phyloP scores from a whole-genome alignment of 345 rosid species.

The Stellera chamaejasme region DNA sequence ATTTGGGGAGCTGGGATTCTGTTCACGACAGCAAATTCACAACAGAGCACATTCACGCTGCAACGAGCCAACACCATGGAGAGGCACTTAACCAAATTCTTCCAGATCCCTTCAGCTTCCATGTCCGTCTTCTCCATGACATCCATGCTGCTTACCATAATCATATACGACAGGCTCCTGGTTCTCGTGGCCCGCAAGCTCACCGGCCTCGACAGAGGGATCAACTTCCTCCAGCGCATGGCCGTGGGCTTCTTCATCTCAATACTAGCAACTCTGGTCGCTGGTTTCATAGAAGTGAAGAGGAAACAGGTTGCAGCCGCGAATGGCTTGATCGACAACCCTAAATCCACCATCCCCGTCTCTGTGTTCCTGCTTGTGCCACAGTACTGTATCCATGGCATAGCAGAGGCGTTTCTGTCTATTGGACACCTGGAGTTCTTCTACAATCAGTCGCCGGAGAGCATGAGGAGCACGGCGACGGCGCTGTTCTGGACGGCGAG shows the following conservation, averaged over 20 bases:
- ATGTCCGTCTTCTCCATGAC: constrained; percentile 37
- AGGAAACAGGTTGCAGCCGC: constrained; percentile 26
- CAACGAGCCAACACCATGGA: constrained; percentile 46
- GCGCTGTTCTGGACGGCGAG: constrained; percentile 38
- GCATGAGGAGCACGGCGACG: constrained; percentile 44
- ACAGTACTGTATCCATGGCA: constrained; percentile 37
- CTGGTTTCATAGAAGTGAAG: constrained; percentile 38
- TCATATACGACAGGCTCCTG: constrained; percentile 30
- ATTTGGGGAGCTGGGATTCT: constrained; percentile 50
- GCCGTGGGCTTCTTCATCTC: constrained; percentile 38
- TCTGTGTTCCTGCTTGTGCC: constrained; percentile 49
- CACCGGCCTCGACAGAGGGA: constrained; percentile 41
- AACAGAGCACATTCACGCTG: constrained; percentile 40
- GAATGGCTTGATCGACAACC: constrained; percentile 19
- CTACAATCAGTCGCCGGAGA: constrained; percentile 48
- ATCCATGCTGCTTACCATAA: constrained; percentile 37
- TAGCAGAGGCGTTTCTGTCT: constrained; percentile 40
- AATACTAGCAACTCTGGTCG: constrained; percentile 35
- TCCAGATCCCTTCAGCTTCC: constrained; percentile 41
- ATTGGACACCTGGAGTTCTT: constrained; percentile 47
- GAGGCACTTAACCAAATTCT: constrained; percentile 26
- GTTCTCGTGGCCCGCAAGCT: constrained; percentile 21
- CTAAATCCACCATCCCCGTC: constrained; percentile 18
- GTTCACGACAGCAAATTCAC: constrained; percentile 34
- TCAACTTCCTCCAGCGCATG: constrained; percentile 38